Evolutionary conservation across 768 basidiomycete species (phyloP).

Genomic region (Tricholoma saponaceum): DNA sequence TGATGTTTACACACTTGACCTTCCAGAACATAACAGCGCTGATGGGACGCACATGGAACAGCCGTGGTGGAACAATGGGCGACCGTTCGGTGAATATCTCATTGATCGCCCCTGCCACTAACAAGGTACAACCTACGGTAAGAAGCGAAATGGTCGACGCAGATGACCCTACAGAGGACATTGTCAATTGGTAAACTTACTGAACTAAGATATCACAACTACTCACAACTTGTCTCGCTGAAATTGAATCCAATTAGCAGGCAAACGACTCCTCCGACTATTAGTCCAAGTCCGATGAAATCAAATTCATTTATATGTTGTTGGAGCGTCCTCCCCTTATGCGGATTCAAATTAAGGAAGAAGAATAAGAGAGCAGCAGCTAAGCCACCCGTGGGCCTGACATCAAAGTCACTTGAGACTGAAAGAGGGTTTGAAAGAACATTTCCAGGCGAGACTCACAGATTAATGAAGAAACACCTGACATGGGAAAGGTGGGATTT

Average conservation of each 20-base stretch:
- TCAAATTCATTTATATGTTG: conserved; percentile 68
- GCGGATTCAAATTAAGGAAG: conserved; percentile 80
- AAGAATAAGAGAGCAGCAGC: conserved; percentile 60
- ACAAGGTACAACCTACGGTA: conserved; percentile 49
- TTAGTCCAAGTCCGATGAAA: conserved; percentile 59
- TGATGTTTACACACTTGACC: not conserved
- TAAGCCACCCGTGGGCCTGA: conserved; percentile 69
- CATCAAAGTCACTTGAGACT: not conserved
- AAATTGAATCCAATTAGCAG: conserved; percentile 72
- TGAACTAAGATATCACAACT: not conserved
- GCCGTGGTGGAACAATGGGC: conserved; percentile 69
- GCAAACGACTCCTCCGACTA: conserved; percentile 63
- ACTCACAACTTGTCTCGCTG: conserved; percentile 63
- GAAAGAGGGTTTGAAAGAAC: not conserved
- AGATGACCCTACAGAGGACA: conserved; percentile 42
- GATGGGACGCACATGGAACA: conserved; percentile 55
- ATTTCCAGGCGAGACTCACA: conserved; percentile 38
- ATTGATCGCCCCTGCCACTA: conserved; percentile 51
- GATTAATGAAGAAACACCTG: conserved; percentile 72
- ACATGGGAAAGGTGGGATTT: conserved; percentile 3
- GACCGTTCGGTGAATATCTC: conserved; percentile 60
- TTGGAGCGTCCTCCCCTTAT: conserved; percentile 49
- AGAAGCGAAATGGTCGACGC: conserved; percentile 60
- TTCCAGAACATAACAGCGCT: not conserved
- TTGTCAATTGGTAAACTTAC: not conserved